These are phyloP conservation scores for Saccharomycopsis hybrid DNA, from an alignment of 1,139 yeast genomes.

Conservation along the genomic window DNA sequence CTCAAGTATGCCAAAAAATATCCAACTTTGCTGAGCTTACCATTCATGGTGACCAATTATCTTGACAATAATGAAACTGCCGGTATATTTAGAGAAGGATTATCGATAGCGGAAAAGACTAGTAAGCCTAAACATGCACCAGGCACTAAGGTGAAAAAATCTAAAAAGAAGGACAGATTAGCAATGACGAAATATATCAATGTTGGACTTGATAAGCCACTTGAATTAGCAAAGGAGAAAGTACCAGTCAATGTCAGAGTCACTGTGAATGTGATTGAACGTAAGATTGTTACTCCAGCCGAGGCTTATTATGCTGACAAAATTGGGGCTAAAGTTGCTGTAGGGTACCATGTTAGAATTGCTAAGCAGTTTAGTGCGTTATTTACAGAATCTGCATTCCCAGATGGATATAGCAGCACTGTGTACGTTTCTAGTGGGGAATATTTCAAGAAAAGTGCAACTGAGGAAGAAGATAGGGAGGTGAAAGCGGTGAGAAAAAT, in stretches of 20 bases:
- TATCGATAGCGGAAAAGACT: slow-evolving; percentile 36
- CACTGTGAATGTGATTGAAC: slow-evolving; percentile 61
- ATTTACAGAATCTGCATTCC: slow-evolving; percentile 62
- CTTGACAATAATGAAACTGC: slow-evolving; percentile 28
- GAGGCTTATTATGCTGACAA: slow-evolving; percentile 57
- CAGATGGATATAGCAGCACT: slow-evolving; percentile 67
- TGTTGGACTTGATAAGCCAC: slow-evolving; percentile 53
- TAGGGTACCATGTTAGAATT: slow-evolving; percentile 72
- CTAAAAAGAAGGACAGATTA: slow-evolving; percentile 39
- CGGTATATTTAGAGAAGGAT: slow-evolving; percentile 70
- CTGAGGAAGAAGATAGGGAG: neutral
- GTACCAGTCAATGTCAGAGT: slow-evolving; percentile 78
- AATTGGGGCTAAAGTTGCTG: slow-evolving; percentile 52
- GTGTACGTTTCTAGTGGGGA: slow-evolving; percentile 64
- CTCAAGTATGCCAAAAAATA: slow-evolving; percentile 62
- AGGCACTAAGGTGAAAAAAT: slow-evolving; percentile 36
- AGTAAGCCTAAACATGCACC: slow-evolving; percentile 29
- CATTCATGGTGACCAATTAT: slow-evolving; percentile 55
- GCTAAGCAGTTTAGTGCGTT: slow-evolving; percentile 55
- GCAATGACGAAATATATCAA: slow-evolving; percentile 63
- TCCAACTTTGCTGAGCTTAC: slow-evolving; percentile 68
- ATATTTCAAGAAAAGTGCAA: slow-evolving; percentile 33
- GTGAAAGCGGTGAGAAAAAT: neutral
- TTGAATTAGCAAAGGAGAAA: slow-evolving; percentile 53
- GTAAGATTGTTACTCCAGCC: slow-evolving; percentile 61